These are phyloP conservation scores for Mycosarcoma maydis DNA, from an alignment of 1,284 basidiomycete species.

Conservation along the genomic window DNA sequence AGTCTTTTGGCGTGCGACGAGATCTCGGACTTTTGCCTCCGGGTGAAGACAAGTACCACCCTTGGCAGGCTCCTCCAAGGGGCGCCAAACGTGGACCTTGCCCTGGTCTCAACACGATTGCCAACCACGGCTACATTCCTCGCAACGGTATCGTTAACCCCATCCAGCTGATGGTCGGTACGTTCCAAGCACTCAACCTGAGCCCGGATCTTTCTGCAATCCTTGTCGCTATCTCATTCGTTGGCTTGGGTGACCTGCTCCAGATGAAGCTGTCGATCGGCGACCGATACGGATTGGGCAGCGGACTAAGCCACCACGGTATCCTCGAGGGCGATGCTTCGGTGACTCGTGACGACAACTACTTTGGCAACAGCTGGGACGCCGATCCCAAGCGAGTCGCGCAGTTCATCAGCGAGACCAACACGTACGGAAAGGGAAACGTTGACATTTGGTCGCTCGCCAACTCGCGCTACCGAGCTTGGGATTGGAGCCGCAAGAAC, in stretches of 20 bases:
- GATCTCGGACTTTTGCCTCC: constrained; percentile 7
- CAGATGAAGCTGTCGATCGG: constrained; percentile 51
- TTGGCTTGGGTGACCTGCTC: constrained; percentile 56
- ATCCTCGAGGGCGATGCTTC: constrained; percentile 39
- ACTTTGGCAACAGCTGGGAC: constrained; percentile 40
- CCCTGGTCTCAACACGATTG: constrained; percentile 66
- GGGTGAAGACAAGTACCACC: constrained; percentile 18
- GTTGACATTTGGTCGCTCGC: constrained; percentile 22
- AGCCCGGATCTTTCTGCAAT: constrained; percentile 57
- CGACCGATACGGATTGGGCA: constrained; percentile 15
- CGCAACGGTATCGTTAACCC: constrained; percentile 62
- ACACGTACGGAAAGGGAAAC: constrained; percentile 26
- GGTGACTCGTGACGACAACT: constrained; percentile 37
- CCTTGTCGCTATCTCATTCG: constrained; percentile 55
- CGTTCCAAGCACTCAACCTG: constrained; percentile 50
- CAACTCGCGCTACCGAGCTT: constrained; percentile 31
- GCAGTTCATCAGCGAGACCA: constrained; percentile 40
- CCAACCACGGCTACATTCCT: constrained; percentile 57
- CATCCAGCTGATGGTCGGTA: constrained; percentile 48
- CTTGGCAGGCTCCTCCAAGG: constrained; percentile 14
- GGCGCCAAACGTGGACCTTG: constrained; percentile 58
- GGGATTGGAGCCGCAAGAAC: constrained; percentile 6
- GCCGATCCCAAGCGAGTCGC: constrained; percentile 15
- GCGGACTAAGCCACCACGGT: constrained; percentile 31
- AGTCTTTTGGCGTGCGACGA: constrained; percentile 12